phyloP scores from a whole-genome alignment of 306 rosid genomes.

The Glycine tomentella region DNA sequence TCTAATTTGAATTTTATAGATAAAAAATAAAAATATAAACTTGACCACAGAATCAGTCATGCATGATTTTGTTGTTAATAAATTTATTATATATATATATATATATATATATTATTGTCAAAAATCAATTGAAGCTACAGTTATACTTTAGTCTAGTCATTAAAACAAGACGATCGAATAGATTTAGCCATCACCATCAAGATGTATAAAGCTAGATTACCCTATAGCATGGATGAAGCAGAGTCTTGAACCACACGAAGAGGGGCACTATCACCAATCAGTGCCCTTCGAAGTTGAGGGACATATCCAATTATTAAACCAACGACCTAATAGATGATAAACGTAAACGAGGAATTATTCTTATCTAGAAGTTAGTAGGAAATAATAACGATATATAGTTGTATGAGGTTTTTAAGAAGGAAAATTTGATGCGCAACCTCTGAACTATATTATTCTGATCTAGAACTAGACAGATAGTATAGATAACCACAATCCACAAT shows the following conservation, averaged over 20 bases:
- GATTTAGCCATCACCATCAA: background rate
- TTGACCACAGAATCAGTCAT: too few species aligned
- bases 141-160: background rate
- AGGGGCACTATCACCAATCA: conserved; percentile 45
- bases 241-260: conserved; percentile 45
- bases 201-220: conserved; percentile 8
- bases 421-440: background rate
- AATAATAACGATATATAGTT: background rate
- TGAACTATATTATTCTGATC: conserved; percentile 1
- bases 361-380: background rate
- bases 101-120: background rate
- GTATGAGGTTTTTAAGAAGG: background rate
- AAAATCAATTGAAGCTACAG: background rate
- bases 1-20: too few species aligned
- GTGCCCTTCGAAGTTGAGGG: conserved; percentile 20
- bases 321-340: conserved; percentile 16
- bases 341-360: background rate
- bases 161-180: background rate
- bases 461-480: background rate
- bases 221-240: background rate
- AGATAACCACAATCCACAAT: background rate
- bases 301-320: conserved; percentile 36
- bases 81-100: background rate
- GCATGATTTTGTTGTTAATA: background rate
- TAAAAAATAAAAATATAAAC: too few species aligned